Percentiles rank a stretch among this genome's conserved stretches.
Conservation (phyloP, 1,284 basidiomycete genomes). For the Hortiboletus rubellus region DNA sequence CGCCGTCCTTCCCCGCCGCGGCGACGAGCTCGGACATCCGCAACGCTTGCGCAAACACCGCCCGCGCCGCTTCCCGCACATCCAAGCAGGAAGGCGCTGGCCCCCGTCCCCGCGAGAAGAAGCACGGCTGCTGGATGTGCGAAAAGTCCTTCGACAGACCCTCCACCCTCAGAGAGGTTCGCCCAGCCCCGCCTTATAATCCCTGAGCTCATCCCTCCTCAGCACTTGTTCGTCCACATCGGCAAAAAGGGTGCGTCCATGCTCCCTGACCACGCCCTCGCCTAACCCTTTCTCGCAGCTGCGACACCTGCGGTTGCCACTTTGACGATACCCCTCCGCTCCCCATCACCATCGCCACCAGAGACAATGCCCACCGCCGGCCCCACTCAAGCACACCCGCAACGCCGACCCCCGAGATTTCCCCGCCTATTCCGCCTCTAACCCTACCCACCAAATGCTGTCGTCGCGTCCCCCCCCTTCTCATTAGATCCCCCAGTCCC, state of each 20-base stretch:
- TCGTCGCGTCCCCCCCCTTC: no score
- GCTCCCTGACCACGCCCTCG: no score
- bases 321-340: constrained; percentile 44
- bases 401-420: no score
- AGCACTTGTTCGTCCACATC: constrained; percentile 79
- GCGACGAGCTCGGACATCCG: constrained; percentile 28
- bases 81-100: constrained; percentile 30
- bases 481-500: constrained; percentile 67
- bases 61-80: constrained; percentile 28
- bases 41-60: constrained; percentile 25
- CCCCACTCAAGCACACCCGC: no score
- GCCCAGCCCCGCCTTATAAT: constrained; percentile 22
- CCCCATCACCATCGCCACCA: no score
- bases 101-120: constrained; percentile 54
- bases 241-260: constrained; percentile 68
- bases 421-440: no score
- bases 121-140: constrained; percentile 76
- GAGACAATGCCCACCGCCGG: no score
- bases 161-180: constrained; percentile 70
- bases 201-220: constrained; percentile 9
- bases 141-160: constrained; percentile 80
- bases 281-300: constrained; percentile 46
- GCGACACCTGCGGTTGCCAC: constrained; percentile 68
- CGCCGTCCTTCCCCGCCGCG: neutral
- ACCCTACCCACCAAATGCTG: no score